phyloP scores from a whole-genome alignment of 441 rosid species.

The Populus hybrid region DNA sequence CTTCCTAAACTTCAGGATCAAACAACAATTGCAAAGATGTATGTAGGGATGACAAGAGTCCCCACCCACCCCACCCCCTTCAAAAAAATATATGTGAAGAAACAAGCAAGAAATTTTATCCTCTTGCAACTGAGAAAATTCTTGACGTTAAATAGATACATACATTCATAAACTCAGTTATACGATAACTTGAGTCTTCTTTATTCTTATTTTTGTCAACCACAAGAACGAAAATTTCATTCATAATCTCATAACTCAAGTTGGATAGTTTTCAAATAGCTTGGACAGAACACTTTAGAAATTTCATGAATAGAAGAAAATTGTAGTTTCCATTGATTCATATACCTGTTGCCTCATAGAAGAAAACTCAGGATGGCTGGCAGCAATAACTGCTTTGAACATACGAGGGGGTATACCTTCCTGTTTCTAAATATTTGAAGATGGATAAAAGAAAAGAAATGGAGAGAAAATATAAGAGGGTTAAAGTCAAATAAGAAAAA shows the following conservation, averaged over 20 bases:
- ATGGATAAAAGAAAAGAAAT: conserved; percentile 8
- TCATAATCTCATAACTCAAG: background rate
- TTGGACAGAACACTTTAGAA: background rate
- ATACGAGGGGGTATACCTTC: conserved; percentile 95
- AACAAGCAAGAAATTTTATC: no score
- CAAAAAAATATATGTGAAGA: no score
- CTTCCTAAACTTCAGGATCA: no score
- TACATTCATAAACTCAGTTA: background rate
- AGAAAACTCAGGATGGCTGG: conserved; percentile 93
- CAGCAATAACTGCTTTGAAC: conserved; percentile 93
- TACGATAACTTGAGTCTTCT: background rate
- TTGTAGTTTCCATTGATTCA: background rate
- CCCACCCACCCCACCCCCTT: no score
- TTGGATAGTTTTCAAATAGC: background rate
- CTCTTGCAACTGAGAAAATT: no score
- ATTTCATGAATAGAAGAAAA: background rate
- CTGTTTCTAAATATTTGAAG: conserved; percentile 59
- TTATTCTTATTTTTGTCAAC: background rate
- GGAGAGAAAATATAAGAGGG: background rate
- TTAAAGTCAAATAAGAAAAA: background rate
- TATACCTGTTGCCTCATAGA: conserved; percentile 98
- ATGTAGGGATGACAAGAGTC: no score
- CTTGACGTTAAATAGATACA: background rate
- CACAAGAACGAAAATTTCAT: background rate
- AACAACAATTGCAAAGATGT: no score